Percentiles rank a stretch among this genome's conserved stretches.
Conservation (phyloP, 371 early-diverging fungal species). For the Phascolomyces articulosus region DNA sequence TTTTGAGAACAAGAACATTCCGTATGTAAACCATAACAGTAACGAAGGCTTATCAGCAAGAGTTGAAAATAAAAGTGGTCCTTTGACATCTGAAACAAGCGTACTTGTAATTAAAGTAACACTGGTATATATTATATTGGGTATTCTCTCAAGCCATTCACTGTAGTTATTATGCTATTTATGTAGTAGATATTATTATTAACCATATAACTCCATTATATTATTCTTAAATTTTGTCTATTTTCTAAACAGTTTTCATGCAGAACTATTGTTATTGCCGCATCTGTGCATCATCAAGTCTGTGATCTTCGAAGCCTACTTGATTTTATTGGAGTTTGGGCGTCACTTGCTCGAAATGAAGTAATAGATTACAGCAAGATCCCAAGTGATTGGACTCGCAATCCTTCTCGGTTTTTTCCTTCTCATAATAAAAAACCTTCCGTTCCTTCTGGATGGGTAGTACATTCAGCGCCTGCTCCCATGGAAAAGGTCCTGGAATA, state of each 20-base stretch:
- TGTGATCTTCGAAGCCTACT: conserved; percentile 38
- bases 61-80: too few relatives aligned
- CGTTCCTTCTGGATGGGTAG: neutral
- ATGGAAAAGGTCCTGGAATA: too few relatives aligned
- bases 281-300: conserved; percentile 41
- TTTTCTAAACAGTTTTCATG: conserved; percentile 35
- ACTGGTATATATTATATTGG: conserved; percentile 21
- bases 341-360: conserved; percentile 32
- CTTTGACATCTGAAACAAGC: too few relatives aligned
- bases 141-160: too few relatives aligned
- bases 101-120: too few relatives aligned
- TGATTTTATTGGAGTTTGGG: conserved; percentile 45
- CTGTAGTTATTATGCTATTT: too few relatives aligned
- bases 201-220: too few relatives aligned
- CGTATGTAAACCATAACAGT: conserved; percentile 18
- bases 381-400: conserved; percentile 39
- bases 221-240: too few relatives aligned
- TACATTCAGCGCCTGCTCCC: conserved; percentile 27
- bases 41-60: too few relatives aligned
- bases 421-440: conserved; percentile 6
- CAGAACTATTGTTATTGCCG: conserved; percentile 37
- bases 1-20: conserved; percentile 33
- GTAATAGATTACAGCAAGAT: conserved; percentile 29
- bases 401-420: conserved; percentile 37
- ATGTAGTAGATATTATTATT: conserved; percentile 18